phyloP scores from a whole-genome alignment of 2,329 filamentous ascomycete species.

The Talaromyces sp. region DNA sequence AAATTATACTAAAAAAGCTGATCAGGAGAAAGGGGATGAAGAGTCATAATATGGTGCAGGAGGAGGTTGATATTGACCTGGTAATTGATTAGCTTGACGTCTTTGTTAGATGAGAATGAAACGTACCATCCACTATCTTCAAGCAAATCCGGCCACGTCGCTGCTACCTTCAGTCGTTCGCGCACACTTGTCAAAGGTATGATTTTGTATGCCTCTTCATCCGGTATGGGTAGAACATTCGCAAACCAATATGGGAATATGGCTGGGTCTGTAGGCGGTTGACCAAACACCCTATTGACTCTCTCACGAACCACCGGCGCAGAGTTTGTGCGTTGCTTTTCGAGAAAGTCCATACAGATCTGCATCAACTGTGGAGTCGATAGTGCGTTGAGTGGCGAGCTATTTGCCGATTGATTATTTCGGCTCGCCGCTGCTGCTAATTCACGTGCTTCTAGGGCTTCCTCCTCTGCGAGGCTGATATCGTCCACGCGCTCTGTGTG shows the following conservation, averaged over 20 bases:
- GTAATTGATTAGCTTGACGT: slow-evolving; percentile 26
- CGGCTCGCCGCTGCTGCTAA: slow-evolving; percentile 35
- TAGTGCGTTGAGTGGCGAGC: slow-evolving; percentile 45
- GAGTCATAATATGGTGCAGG: slow-evolving; percentile 42
- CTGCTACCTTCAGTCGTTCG: slow-evolving; percentile 77
- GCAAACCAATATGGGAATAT: slow-evolving; percentile 89
- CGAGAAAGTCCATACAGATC: slow-evolving; percentile 64
- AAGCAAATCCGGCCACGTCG: slow-evolving; percentile 71
- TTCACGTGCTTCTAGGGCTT: slow-evolving; percentile 69
- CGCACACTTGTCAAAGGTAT: slow-evolving; percentile 71
- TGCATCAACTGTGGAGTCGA: slow-evolving; percentile 69
- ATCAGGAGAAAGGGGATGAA: slow-evolving; percentile 38
- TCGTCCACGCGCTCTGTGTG: slow-evolving; percentile 75
- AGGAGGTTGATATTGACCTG: slow-evolving; percentile 18
- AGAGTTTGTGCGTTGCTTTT: slow-evolving; percentile 63
- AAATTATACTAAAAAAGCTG: slow-evolving; percentile 28
- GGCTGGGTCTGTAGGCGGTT: slow-evolving; percentile 70
- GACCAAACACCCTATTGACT: slow-evolving; percentile 71
- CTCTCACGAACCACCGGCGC: slow-evolving; percentile 72
- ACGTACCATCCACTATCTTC: slow-evolving; percentile 69
- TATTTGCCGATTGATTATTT: not conserved
- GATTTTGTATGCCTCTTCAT: slow-evolving; percentile 74
- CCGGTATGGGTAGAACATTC: slow-evolving; percentile 71
- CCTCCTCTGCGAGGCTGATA: slow-evolving; percentile 76
- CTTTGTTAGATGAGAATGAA: slow-evolving; percentile 19